These are phyloP conservation scores for Nadsonia commutata DNA, from an alignment of 1,139 yeast species.

Conservation along the genomic window DNA sequence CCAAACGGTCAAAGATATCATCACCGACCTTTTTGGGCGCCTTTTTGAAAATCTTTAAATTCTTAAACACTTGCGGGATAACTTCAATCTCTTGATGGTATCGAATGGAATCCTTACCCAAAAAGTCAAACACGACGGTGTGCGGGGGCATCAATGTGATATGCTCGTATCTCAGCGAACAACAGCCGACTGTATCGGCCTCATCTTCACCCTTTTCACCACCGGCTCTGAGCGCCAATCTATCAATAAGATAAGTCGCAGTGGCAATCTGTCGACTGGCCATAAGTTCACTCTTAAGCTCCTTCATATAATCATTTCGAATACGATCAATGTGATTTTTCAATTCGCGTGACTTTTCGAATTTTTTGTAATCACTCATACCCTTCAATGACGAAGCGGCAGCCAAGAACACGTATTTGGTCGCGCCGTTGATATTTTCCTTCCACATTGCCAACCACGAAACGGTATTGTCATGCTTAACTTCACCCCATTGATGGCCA, in stretches of 20 bases:
- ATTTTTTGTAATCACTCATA: conserved; percentile 77
- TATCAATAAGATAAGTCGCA: conserved; percentile 84
- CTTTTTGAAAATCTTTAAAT: conserved; percentile 72
- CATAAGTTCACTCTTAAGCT: conserved; percentile 66
- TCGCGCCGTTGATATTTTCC: conserved; percentile 72
- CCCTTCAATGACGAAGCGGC: conserved; percentile 88
- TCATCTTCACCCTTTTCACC: conserved; percentile 96
- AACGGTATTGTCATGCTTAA: conserved; percentile 77
- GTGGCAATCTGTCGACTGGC: conserved; percentile 85
- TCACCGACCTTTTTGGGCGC: conserved; percentile 85
- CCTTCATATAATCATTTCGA: conserved; percentile 57
- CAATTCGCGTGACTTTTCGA: conserved; percentile 82
- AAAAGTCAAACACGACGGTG: conserved; percentile 78
- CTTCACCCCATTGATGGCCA: conserved; percentile 86
- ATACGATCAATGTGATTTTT: conserved; percentile 58
- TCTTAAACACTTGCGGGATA: conserved; percentile 77
- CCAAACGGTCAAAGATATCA: conserved; percentile 79
- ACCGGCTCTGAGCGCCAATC: conserved; percentile 95
- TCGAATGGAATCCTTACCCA: conserved; percentile 92
- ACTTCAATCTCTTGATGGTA: conserved; percentile 89
- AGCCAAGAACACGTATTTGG: conserved; percentile 82
- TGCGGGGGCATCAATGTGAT: conserved; percentile 75
- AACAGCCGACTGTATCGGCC: conserved; percentile 97
- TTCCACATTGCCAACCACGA: conserved; percentile 98
- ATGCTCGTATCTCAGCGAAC: conserved; percentile 84